Percentiles rank a stretch among this genome's conserved stretches.
These are phyloP conservation scores for Cryphonectria carpinicola DNA, from an alignment of 2,329 filamentous ascomycete species.

Conservation along the genomic window DNA sequence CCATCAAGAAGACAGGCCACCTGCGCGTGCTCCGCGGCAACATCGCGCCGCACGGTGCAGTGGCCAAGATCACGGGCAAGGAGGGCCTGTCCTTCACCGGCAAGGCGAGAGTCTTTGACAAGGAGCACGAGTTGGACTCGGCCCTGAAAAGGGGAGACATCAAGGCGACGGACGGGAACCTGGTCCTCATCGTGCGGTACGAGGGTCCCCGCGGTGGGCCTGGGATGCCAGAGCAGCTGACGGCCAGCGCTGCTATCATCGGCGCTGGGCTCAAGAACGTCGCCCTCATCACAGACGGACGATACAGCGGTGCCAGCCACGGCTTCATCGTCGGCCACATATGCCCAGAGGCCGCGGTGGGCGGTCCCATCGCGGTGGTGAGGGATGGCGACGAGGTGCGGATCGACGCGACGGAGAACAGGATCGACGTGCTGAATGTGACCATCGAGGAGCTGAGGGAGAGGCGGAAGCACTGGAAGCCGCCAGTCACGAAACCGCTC, in stretches of 20 bases:
- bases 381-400: slow-evolving; percentile 77
- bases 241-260: slow-evolving; percentile 89
- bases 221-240: slow-evolving; percentile 94
- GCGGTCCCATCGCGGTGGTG: slow-evolving; percentile 84
- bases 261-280: slow-evolving; percentile 82
- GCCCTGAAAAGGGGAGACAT: slow-evolving; percentile 78
- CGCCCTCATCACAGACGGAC: slow-evolving; percentile 73
- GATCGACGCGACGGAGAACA: slow-evolving; percentile 78
- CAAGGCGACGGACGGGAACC: slow-evolving; percentile 84
- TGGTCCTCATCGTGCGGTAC: slow-evolving; percentile 89
- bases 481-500: slow-evolving; percentile 60
- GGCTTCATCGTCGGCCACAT: slow-evolving; percentile 88
- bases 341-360: slow-evolving; percentile 83
- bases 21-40: slow-evolving; percentile 87
- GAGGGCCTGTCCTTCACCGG: slow-evolving; percentile 82
- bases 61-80: slow-evolving; percentile 94
- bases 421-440: slow-evolving; percentile 68
- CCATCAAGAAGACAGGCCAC: slow-evolving; percentile 86
- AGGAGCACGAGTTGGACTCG: slow-evolving; percentile 78
- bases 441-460: slow-evolving; percentile 71
- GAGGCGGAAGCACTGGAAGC: slow-evolving; percentile 64
- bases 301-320: slow-evolving; percentile 81
- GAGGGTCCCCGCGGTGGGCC: slow-evolving; percentile 93
- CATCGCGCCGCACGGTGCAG: slow-evolving; percentile 82
- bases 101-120: slow-evolving; percentile 81